Conservation (phyloP, 2,329 filamentous ascomycete species). For the Gnomoniopsis sp. region DNA sequence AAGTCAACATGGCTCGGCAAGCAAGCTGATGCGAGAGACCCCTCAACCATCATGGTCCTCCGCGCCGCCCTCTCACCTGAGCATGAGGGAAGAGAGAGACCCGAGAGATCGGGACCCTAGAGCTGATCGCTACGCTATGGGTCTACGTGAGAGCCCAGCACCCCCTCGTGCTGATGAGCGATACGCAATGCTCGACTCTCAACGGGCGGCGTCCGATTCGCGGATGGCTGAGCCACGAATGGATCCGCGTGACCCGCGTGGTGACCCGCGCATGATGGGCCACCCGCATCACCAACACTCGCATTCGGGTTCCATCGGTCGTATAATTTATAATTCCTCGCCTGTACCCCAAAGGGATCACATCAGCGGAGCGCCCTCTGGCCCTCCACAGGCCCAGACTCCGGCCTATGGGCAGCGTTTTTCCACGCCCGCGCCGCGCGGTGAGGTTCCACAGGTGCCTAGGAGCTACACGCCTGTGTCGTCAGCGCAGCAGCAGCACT, state of each 20-base stretch:
- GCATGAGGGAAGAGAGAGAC: conserved; percentile 20
- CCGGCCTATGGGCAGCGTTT: conserved; percentile 10
- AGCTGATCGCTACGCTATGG: conserved; percentile 14
- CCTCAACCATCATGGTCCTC: conserved; percentile 33
- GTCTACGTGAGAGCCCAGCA: conserved; percentile 5
- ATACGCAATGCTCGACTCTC: conserved; percentile 11
- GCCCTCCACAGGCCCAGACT: conserved; percentile 10
- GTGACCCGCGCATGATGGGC: conserved; percentile 8
- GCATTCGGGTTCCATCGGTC: conserved; percentile 15
- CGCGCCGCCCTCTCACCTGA: conserved; percentile 22
- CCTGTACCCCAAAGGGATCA: conserved; percentile 11
- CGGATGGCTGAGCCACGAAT: conserved; percentile 16
- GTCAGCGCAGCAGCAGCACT: neutral
- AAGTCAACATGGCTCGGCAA: conserved; percentile 33
- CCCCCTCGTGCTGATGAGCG: conserved; percentile 12
- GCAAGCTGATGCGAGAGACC: conserved; percentile 32
- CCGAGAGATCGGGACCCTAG: conserved; percentile 1
- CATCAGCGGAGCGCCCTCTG: conserved; percentile 11
- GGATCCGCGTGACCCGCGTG: conserved; percentile 16
- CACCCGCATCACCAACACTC: conserved; percentile 16
- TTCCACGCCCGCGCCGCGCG: conserved; percentile 9
- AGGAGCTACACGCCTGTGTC: conserved; percentile 15
- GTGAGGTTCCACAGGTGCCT: conserved; percentile 7
- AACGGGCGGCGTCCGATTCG: conserved; percentile 8
- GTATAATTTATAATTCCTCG: conserved; percentile 10